Base-by-base conservation (phyloP, 352 stramenopile species). In the Phytopythium delawarense region DNA sequence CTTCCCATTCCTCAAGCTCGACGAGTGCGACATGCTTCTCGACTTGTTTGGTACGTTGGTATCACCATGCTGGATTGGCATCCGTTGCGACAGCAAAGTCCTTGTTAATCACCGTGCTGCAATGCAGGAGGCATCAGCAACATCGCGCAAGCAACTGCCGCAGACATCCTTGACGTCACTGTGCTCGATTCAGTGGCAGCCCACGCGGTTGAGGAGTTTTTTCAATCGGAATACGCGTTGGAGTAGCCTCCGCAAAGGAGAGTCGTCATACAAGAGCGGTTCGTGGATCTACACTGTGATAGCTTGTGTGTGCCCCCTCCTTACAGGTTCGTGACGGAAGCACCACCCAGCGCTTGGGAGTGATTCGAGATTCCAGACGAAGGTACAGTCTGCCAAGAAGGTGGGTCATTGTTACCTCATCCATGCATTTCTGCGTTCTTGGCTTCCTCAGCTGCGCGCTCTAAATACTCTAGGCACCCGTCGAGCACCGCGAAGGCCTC, bases 21-120 rank as follows among this genome's bases (percentile, higher is more conserved):
- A 87, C 56, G 82, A 92, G 40, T 89, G 76, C 40, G 82, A 92
- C 25, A 92, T 92, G 82, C 70, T 92, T 12, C 68, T 92, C n/a
- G 82, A 90, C 52, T 57, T 89, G 30, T 92, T 89, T 46, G 82
- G 82, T 88, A 44, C n/a, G 69, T 63, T 44, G 5, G 16, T 15
- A 16, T 53, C 18, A 30, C 34, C 37, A 34, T 30, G 25, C 25
- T 3, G 25, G 3, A 30, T 30, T 30, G 25, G 3, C 25, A 30
- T 30, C 25, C 25, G 25, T 30, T 30, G 25, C 1, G 25, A 30
- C 25, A 30, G 25, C 25, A 30, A 30, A 30, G 25, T 30, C 25
- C 25, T 30, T 3, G 25, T 3, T 30, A 30, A 30, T 30, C 25
- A 30, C 25, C 25, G 7, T 12, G 2, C 13, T 21, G 16, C n/a